Base-by-base conservation (phyloP, 768 basidiomycete genomes). In the Leucocoprinus leucothites region DNA sequence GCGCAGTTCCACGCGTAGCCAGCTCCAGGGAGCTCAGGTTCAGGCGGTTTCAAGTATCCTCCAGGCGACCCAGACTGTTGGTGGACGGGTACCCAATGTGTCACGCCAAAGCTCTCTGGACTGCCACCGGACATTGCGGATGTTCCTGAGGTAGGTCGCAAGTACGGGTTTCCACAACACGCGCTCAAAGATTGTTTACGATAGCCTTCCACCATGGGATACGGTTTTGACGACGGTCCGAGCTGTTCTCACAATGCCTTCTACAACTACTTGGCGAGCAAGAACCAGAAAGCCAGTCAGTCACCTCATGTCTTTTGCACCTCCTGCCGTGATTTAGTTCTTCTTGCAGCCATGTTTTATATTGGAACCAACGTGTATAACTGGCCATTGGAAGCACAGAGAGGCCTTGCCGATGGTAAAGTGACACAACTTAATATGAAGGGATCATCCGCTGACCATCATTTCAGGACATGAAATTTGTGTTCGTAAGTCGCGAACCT, bases 211-310 rank as follows among this genome's bases (percentile, higher is more conserved):
- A 82, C 82, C 1, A 67, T 84, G 16, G 84, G 82, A 1, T 85
- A 81, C 43, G 81, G 75, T 2, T 85, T 85, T 55, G 84, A 86
- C 56, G 84, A 86, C 57, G 84, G 84, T 1, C 84, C 84, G 1
- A 83, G 82, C 60, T 86, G 84, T 60, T 77, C 80, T 3, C 84
- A 86, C 57, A 85, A 85, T 53, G 73, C 69, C 2, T 86, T 85
- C 57, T 86, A 86, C 43, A 73, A 84, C 57, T 86, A 66, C 57
- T 71, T 86, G 25, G 46, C 60, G 2, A 63, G 69, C 8, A 70
- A 85, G 58, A 73, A 82, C 24, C 84, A 86, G 68, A 82, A 77
- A 75, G 83, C 84, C 5, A 82, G 80, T 80, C 53, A 63, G 82
- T 7, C 22, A 1, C n/a, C 5, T 21, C 5, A 19, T 42, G 8